Percentiles rank a stretch among this genome's conserved stretches.
Evolutionary conservation across 2,329 filamentous ascomycete species (phyloP).

Genomic region (Ascochyta rabiei): DNA sequence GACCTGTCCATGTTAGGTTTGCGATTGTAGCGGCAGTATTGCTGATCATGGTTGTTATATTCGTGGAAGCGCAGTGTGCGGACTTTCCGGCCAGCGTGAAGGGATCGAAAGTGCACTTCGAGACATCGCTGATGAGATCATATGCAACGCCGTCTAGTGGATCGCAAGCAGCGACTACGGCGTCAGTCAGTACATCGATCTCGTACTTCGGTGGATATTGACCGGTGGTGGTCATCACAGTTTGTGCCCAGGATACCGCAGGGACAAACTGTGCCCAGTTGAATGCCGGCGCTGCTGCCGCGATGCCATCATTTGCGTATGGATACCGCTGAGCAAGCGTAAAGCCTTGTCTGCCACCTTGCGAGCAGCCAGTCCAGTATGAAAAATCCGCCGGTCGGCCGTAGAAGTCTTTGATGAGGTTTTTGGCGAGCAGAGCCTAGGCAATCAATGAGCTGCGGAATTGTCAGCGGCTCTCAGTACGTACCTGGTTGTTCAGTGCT

Average conservation of each 20-base stretch:
- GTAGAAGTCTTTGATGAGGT: conserved; percentile 34
- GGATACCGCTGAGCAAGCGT: conserved; percentile 39
- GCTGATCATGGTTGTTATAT: conserved; percentile 4
- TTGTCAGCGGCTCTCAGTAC: neutral
- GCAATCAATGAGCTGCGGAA: neutral
- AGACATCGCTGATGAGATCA: conserved; percentile 36
- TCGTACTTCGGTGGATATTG: conserved; percentile 26
- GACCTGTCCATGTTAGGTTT: conserved; percentile 21
- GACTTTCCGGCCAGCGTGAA: conserved; percentile 13
- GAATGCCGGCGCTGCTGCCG: conserved; percentile 49
- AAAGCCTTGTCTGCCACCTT: conserved; percentile 40
- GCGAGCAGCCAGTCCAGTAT: conserved; percentile 44
- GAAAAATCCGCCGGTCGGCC: conserved; percentile 34
- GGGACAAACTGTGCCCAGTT: conserved; percentile 38
- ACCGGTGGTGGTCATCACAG: conserved; percentile 33
- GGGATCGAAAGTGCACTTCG: conserved; percentile 12
- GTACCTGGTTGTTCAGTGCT: conserved; percentile 42
- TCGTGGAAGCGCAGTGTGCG: conserved; percentile 9
- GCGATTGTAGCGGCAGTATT: conserved; percentile 17
- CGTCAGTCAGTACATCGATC: conserved; percentile 13
- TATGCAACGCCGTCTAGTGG: conserved; percentile 35
- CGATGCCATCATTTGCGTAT: conserved; percentile 45
- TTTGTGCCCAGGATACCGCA: conserved; percentile 36
- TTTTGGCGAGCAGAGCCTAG: conserved; percentile 17
- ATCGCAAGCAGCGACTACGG: conserved; percentile 25